Percentiles rank a stretch among this genome's conserved stretches.
These are phyloP conservation scores for Amniculicola lignicola DNA, from an alignment of 495 filamentous ascomycete species.

Conservation along the genomic window DNA sequence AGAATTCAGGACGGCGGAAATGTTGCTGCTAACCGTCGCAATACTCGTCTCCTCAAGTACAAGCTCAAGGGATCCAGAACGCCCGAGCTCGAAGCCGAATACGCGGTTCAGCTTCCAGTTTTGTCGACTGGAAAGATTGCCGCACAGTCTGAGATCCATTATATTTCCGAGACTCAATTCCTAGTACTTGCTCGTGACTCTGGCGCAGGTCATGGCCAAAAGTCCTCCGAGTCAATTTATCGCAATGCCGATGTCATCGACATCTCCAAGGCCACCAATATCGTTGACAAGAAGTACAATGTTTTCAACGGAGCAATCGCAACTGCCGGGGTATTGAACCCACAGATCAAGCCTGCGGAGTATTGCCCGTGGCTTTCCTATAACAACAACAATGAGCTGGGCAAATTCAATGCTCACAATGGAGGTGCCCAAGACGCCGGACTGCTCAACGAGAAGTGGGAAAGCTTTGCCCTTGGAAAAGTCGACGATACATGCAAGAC, in stretches of 20 bases:
- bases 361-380: conserved; percentile 72
- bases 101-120: conserved; percentile 64
- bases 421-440: conserved; percentile 54
- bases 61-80: conserved; percentile 47
- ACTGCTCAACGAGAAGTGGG: conserved; percentile 81
- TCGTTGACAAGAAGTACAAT: conserved; percentile 57
- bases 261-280: conserved; percentile 62
- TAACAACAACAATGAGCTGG: conserved; percentile 66
- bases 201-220: conserved; percentile 56
- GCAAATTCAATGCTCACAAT: conserved; percentile 67
- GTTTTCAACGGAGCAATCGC: conserved; percentile 51
- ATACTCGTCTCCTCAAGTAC: conserved; percentile 65
- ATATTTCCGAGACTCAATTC: conserved; percentile 62
- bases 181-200: conserved; percentile 69
- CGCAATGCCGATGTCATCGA: conserved; percentile 74
- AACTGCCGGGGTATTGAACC: conserved; percentile 53
- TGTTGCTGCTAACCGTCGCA: conserved; percentile 50
- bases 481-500: conserved; percentile 48
- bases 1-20: conserved; percentile 49
- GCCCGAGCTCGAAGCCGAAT: conserved; percentile 57
- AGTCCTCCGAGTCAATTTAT: conserved; percentile 56
- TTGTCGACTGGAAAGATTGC: conserved; percentile 54
- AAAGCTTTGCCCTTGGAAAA: conserved; percentile 64
- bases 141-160: conserved; percentile 70
- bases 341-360: conserved; percentile 56